Conservation (phyloP, 179 eudicot genomes). For the Beta macrorhiza region DNA sequence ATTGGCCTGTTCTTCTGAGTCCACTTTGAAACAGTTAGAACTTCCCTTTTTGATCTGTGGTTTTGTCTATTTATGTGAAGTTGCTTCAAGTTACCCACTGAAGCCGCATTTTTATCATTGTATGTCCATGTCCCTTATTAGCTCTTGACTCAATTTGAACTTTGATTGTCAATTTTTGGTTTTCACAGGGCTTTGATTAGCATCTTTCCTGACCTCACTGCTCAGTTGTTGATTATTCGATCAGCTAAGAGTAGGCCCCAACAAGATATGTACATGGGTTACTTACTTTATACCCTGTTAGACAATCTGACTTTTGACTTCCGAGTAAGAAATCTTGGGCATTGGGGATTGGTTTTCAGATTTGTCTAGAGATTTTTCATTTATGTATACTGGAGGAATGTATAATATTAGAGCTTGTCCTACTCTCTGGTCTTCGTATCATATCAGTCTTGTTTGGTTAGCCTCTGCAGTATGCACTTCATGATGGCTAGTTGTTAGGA, state of each 20-base stretch:
- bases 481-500: background rate
- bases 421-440: background rate
- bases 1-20: background rate
- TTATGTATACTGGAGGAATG: background rate
- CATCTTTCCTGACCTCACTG: conserved; percentile 9
- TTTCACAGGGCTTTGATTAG: background rate
- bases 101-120: background rate
- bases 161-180: background rate
- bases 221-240: background rate
- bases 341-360: background rate
- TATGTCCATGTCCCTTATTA: background rate
- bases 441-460: background rate
- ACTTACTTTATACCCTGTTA: background rate
- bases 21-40: background rate
- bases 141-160: conserved; percentile 6
- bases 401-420: conserved; percentile 1
- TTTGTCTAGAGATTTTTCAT: background rate
- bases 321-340: background rate
- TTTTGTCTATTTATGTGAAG: conserved; percentile 7
- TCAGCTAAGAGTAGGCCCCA: background rate
- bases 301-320: background rate
- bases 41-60: background rate
- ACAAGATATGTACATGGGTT: background rate
- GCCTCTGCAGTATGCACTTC: background rate
- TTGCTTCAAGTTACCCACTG: background rate